phyloP scores from a whole-genome alignment of 352 stramenopile species.

The Globisporangium solare region DNA sequence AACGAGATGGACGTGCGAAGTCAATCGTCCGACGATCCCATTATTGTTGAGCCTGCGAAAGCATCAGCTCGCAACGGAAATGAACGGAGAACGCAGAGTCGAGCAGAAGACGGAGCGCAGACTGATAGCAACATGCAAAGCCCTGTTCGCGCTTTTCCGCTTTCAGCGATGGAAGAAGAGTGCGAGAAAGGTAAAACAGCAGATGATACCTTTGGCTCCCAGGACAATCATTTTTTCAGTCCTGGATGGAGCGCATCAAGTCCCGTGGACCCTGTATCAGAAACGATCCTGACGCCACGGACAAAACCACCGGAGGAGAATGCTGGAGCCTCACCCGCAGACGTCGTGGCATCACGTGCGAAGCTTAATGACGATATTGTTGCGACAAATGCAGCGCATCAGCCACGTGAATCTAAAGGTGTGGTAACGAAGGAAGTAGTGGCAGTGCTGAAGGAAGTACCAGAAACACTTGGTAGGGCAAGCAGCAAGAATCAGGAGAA shows the following conservation, averaged over 20 bases:
- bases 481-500: neutral
- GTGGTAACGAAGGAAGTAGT: neutral
- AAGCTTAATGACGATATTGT: neutral
- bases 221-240: conserved; percentile 12
- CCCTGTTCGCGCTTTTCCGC: conserved; percentile 5
- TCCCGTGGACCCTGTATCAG: neutral
- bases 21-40: neutral
- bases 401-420: neutral
- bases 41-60: neutral
- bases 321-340: neutral
- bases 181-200: neutral
- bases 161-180: conserved; percentile 7
- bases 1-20: neutral
- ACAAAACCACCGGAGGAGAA: neutral
- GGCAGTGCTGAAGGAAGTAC: neutral
- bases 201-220: conserved; percentile 10
- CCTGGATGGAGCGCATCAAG: conserved; percentile 7
- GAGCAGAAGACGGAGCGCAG: conserved; percentile 2
- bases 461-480: neutral
- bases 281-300: neutral
- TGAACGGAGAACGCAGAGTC: neutral
- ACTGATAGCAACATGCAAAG: conserved; percentile 4
- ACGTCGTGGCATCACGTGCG: neutral
- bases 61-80: neutral
- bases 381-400: neutral